Conservation (phyloP, 768 basidiomycete genomes). For the Lentinula boryana region DNA sequence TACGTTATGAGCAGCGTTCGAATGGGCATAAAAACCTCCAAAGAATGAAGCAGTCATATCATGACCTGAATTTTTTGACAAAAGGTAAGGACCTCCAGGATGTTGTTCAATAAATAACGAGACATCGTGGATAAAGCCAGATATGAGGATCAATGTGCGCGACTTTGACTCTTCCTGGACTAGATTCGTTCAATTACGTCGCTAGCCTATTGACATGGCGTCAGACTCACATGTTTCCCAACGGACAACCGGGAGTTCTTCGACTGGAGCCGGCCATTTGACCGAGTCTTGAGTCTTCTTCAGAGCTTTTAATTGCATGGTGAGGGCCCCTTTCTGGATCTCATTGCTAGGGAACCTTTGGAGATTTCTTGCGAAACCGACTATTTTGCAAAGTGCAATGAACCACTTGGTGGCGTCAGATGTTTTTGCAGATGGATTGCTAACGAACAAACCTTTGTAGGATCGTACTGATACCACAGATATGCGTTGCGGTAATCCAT, state of each 20-base stretch:
- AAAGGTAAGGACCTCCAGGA: slow-evolving; percentile 66
- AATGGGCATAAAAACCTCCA: slow-evolving; percentile 79
- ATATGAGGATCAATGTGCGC: slow-evolving; percentile 63
- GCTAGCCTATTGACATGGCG: not conserved
- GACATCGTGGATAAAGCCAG: slow-evolving; percentile 86
- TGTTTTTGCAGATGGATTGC: slow-evolving; percentile 29
- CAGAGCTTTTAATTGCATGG: slow-evolving; percentile 79
- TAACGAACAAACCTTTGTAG: slow-evolving; percentile 26
- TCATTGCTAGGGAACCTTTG: slow-evolving; percentile 86
- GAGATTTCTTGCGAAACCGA: slow-evolving; percentile 78
- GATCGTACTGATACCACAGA: slow-evolving; percentile 68
- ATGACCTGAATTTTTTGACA: slow-evolving; percentile 62
- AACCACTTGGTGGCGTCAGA: slow-evolving; percentile 97
- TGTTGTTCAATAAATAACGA: slow-evolving; percentile 68
- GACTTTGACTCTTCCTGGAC: slow-evolving; percentile 64
- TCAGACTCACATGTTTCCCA: slow-evolving; percentile 73
- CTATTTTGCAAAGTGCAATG: slow-evolving; percentile 54
- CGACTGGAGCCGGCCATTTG: slow-evolving; percentile 51
- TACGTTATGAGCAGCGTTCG: slow-evolving; percentile 78
- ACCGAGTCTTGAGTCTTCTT: slow-evolving; percentile 57
- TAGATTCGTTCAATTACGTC: slow-evolving; percentile 16
- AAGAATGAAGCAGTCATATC: slow-evolving; percentile 84
- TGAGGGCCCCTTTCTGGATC: slow-evolving; percentile 72
- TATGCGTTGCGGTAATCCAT: slow-evolving; percentile 82
- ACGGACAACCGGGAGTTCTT: slow-evolving; percentile 65